Evolutionary conservation across 257 asterid species (phyloP).

Genomic region (Solanum commersonii): DNA sequence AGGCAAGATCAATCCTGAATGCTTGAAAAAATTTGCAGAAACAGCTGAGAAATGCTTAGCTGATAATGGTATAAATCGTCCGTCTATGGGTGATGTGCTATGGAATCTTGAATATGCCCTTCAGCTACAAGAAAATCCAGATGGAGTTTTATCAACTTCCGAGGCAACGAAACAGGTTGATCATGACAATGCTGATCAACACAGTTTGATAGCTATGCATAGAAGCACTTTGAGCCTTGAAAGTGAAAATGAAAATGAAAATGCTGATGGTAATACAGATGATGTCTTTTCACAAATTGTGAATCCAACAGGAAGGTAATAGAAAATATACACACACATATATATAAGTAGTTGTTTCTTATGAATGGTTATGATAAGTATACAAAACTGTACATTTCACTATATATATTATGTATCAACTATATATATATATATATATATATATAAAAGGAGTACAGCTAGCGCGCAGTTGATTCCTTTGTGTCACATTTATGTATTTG

Average conservation of each 20-base stretch:
- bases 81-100: slow-evolving; percentile 73
- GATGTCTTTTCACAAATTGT: slow-evolving; percentile 60
- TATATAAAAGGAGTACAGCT: neutral
- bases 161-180: slow-evolving; percentile 3
- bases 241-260: slow-evolving; percentile 45
- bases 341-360: neutral
- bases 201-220: slow-evolving; percentile 62
- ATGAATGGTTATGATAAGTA: neutral
- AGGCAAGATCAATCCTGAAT: slow-evolving; percentile 50
- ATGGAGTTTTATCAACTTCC: neutral
- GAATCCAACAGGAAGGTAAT: slow-evolving; percentile 54
- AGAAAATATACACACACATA: neutral
- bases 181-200: slow-evolving; percentile 26
- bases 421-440: neutral
- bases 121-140: slow-evolving; percentile 46
- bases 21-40: slow-evolving; percentile 50
- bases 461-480: neutral
- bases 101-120: slow-evolving; percentile 73
- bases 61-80: slow-evolving; percentile 62
- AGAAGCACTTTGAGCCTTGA: slow-evolving; percentile 53
- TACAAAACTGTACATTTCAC: neutral
- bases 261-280: slow-evolving; percentile 11
- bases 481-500: neutral
- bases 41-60: slow-evolving; percentile 73
- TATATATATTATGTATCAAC: neutral